phyloP scores from a whole-genome alignment of 768 basidiomycete genomes.

The Boletus coccyginus region DNA sequence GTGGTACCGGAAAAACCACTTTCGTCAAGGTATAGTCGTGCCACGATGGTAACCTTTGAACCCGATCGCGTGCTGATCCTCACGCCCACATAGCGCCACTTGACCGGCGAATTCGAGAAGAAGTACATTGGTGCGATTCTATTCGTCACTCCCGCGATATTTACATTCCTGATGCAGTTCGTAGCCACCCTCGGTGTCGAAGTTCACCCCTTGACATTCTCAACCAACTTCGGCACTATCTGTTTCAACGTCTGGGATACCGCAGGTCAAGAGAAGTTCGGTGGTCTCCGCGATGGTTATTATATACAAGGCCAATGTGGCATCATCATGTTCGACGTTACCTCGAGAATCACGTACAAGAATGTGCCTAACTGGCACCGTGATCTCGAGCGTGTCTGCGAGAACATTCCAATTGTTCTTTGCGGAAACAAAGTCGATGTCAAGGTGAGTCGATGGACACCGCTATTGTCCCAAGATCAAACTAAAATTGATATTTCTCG shows the following conservation, averaged over 20 bases:
- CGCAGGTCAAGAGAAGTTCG: conserved; percentile 99
- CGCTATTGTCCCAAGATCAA: not conserved
- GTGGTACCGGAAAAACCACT: conserved; percentile 97
- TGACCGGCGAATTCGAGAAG: conserved; percentile 99
- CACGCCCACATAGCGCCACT: conserved; percentile 68
- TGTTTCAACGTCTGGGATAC: conserved; percentile 99
- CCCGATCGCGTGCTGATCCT: conserved; percentile 60
- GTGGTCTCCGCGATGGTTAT: conserved; percentile 95
- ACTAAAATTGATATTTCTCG: conserved; percentile 6
- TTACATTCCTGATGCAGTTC: conserved; percentile 10
- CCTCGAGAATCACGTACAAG: conserved; percentile 99
- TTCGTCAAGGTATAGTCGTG: conserved; percentile 82
- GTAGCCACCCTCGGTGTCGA: conserved; percentile 99
- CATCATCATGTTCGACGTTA: conserved; percentile 99
- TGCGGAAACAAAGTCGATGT: conserved; percentile 99
- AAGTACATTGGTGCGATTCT: conserved; percentile 88
- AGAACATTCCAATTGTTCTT: conserved; percentile 98
- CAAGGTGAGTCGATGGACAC: conserved; percentile 58
- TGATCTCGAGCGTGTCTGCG: conserved; percentile 98
- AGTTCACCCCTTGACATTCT: conserved; percentile 93
- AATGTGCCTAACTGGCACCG: conserved; percentile 99
- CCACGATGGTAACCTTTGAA: conserved; percentile 19
- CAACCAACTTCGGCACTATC: conserved; percentile 98
- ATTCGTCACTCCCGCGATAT: conserved; percentile 9
- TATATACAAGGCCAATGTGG: conserved; percentile 98